phyloP scores from a whole-genome alignment of 352 stramenopile species.

The Thalassiosira hispida region DNA sequence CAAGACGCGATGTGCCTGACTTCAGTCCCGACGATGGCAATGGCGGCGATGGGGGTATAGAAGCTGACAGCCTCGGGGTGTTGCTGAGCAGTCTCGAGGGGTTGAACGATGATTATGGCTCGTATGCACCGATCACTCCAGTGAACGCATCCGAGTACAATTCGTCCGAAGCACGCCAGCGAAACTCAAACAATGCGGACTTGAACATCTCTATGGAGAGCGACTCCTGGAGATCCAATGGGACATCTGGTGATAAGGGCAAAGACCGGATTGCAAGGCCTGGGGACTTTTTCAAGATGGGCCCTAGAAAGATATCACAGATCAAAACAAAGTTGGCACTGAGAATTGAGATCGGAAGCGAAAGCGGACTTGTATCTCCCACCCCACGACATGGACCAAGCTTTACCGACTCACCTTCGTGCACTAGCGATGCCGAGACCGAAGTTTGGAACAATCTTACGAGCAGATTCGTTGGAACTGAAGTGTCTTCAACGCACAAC shows the following conservation, averaged over 20 bases:
- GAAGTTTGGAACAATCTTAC: slow-evolving; percentile 30
- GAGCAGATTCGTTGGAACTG: slow-evolving; percentile 4
- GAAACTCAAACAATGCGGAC: background rate
- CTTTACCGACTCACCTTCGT: slow-evolving; percentile 16
- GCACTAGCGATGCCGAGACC: slow-evolving; percentile 21
- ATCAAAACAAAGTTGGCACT: background rate
- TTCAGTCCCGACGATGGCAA: too few species aligned
- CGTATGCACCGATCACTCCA: slow-evolving; percentile 8
- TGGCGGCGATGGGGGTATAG: too few species aligned
- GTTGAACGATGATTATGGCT: slow-evolving; percentile 16
- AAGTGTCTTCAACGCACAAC: background rate
- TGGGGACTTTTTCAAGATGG: slow-evolving; percentile 15
- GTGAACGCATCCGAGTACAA: background rate
- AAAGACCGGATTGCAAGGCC: too few species aligned
- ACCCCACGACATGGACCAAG: background rate
- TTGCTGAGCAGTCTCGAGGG: background rate
- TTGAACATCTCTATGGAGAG: background rate
- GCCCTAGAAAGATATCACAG: slow-evolving; percentile 2
- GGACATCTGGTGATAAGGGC: too few species aligned
- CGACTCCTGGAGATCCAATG: too few species aligned
- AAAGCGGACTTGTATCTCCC: background rate
- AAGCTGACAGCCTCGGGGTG: background rate
- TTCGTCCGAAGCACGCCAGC: background rate
- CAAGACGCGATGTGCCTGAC: too few species aligned
- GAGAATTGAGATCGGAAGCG: background rate